Evolutionary conservation across 2,329 filamentous ascomycete species (phyloP).

Genomic region (Ceratocystis ficicola): DNA sequence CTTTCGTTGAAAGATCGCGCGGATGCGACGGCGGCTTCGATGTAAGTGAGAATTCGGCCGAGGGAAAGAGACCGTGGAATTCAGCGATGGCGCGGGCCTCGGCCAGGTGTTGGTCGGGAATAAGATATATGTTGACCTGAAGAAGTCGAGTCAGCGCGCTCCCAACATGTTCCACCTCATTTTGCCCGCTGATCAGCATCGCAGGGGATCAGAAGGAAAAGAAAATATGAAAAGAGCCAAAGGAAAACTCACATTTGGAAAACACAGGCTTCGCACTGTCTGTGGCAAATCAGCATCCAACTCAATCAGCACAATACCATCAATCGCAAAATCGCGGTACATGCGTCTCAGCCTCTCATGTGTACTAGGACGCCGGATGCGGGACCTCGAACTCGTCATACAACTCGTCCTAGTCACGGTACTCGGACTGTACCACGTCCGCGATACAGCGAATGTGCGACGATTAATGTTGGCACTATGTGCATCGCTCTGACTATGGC

Average conservation of each 20-base stretch:
- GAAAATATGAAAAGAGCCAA: neutral
- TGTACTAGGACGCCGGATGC: neutral
- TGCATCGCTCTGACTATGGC: neutral
- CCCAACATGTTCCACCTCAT: neutral
- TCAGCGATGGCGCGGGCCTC: slow-evolving; percentile 15
- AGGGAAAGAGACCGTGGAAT: slow-evolving; percentile 13
- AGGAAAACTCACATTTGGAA: slow-evolving; percentile 16
- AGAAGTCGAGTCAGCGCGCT: neutral
- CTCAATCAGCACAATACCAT: slow-evolving; percentile 16
- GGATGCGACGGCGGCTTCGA: neutral
- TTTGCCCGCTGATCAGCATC: neutral
- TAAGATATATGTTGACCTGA: slow-evolving; percentile 18
- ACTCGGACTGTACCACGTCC: neutral
- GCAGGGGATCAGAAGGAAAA: neutral
- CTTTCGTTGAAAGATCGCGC: neutral
- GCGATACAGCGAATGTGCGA: neutral
- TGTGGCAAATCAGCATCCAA: slow-evolving; percentile 19
- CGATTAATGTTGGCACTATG: neutral
- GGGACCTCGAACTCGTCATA: neutral
- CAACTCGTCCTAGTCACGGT: neutral
- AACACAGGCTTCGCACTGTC: slow-evolving; percentile 18
- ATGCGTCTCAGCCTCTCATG: slow-evolving; percentile 12
- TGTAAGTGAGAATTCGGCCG: slow-evolving; percentile 14
- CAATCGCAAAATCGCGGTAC: slow-evolving; percentile 17
- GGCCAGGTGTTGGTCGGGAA: slow-evolving; percentile 15